Base-by-base conservation (phyloP, 2,329 filamentous ascomycete genomes). In the Microcyclospora tardicrescens region DNA sequence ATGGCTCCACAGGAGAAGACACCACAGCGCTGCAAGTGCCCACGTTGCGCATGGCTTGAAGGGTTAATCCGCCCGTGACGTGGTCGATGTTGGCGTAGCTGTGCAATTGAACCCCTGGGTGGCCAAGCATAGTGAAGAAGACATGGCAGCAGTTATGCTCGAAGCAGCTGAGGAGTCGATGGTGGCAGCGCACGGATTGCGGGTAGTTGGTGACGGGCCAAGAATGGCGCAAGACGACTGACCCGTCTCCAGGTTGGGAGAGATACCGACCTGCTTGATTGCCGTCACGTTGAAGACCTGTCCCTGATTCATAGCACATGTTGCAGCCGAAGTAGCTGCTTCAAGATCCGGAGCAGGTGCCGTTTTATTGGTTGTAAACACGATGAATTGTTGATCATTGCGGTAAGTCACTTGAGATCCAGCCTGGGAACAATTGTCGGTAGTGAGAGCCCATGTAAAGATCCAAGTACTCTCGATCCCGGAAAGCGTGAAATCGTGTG, bases 271-370 rank as follows among this genome's bases (percentile, higher is more conserved):
- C 6, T 5, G 12, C 4, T 14, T 19, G 10, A 39, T 14, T 19
- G 32, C 27, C 15, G 37, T 35, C 16, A 39, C 33, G 15, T 39
- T 35, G 33, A 35, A 39, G n/a, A 12, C 32, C 16, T 16, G 13
- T 13, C 28, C 9, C 12, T 10, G 4, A n/a, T 11, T 30, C 13
- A 3, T 14, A n/a, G 5, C 37, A 31, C 37, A 39, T 8, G 32
- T 35, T 16, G 12, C 33, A 8, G 6, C 14, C 5, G 32, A 28
- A 11, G 37, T 35, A 19, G 37, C 37, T 2, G 33, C 33, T 35
- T 15, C 19, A 13, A 39, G 32, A 24, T 39, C 33, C n/a, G 37
- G 37, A n/a, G 32, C 8, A 13, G 13, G 32, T 12, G 16, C 33
- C 14, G 11, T 19, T 10, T 30, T 35, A 8, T 16, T 28, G 12